Evolutionary conservation across 1,284 basidiomycete species (phyloP).

Genomic region (Singerocomus rubriflavus): DNA sequence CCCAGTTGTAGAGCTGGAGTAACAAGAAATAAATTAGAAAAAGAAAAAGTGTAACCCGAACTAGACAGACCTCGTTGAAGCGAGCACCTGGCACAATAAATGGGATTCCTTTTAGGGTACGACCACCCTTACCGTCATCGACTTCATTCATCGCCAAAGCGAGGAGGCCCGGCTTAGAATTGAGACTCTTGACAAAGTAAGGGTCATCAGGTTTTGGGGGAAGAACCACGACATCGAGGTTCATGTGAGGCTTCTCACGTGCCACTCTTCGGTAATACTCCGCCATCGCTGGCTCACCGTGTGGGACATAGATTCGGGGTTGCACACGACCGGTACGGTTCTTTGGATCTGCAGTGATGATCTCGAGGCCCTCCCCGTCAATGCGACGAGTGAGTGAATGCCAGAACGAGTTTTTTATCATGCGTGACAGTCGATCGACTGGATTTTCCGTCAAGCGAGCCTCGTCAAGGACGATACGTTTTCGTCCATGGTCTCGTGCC

Average conservation of each 20-base stretch:
- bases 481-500: conserved; percentile 92
- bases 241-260: conserved; percentile 83
- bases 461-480: conserved; percentile 97
- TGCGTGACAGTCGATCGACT: conserved; percentile 92
- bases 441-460: conserved; percentile 95
- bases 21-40: conserved; percentile 5
- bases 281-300: conserved; percentile 89
- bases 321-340: conserved; percentile 84
- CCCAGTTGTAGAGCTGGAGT: conserved; percentile 82
- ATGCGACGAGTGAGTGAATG: conserved; percentile 95
- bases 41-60: neutral
- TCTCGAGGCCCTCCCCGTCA: conserved; percentile 95
- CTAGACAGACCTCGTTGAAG: conserved; percentile 85
- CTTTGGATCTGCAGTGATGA: conserved; percentile 96
- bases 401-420: conserved; percentile 99
- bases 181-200: conserved; percentile 87
- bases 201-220: conserved; percentile 86
- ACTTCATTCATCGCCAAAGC: conserved; percentile 94
- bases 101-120: conserved; percentile 87
- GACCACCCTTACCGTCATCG: conserved; percentile 74
- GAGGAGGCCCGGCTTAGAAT: conserved; percentile 90
- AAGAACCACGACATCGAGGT: conserved; percentile 87
- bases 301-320: conserved; percentile 92
- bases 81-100: conserved; percentile 97
- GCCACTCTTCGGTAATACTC: conserved; percentile 88